Evolutionary conservation across 163 green algal genomes (phyloP), one percentile per base, ranked within the genome.

Genomic region (Scenedesmus sp.): DNA sequence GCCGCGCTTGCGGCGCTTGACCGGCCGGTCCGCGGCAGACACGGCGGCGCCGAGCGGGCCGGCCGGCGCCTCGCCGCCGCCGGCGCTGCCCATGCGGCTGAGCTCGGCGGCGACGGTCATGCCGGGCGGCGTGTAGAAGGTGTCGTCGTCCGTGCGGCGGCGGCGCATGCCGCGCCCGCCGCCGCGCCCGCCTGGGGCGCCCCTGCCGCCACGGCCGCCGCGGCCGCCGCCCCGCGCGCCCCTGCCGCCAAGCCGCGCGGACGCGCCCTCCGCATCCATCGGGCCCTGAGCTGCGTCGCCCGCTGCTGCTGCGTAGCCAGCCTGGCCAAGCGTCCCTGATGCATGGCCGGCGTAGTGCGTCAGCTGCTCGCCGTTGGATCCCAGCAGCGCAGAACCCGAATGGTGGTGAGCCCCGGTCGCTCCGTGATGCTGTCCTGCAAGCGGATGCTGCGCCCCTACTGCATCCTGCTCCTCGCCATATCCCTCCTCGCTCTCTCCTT

Each of bases 81-180:
- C 72, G 3, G 12, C 76, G 30, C 76, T 91, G 13, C 51, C 53
- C 53, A 83, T 81, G 2, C 85, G 43, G 46, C 76, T 72, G 0
- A 90, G 85, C 44, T 90, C 85, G 3, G 61, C 43, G 12, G 61
- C 85, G 2, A 83, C 85, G 22, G 61, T 72, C 42, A 83, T 72
- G n/a, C 85, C 85, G 13, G 85, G 85, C 24, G 81, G 70, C 7
- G 65, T 78, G 22, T 87, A 89, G 46, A 73, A 83, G 3, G 73
- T 44, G 44, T 94, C 92, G 37, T 94, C 93, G 30, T 93, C 88
- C 3, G 92, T 92, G 33, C 89, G 89, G n/a, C 91, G 83, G 9
- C 93, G 78, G 0, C 94, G 84, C 37, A 35, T 81, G 40, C 93
- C 78, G 42, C 88, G 70, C 6, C 79, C 70, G 40, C 88, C 87